phyloP scores from a whole-genome alignment of 202 grass and related monocot species.

The Panicum hallii region DNA sequence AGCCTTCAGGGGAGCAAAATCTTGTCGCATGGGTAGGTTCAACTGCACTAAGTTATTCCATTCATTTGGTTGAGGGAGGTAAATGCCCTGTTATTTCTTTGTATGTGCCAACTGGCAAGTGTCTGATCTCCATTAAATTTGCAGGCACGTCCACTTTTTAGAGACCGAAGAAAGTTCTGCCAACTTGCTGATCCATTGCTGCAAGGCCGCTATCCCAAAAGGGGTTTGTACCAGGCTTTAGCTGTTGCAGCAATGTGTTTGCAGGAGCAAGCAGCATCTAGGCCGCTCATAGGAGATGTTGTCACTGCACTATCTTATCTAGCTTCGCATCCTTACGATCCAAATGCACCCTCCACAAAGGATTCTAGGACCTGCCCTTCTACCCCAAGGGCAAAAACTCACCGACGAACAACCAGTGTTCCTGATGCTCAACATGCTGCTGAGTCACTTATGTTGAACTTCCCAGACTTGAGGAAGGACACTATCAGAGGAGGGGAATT shows the following conservation, averaged over 20 bases:
- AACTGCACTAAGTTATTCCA: conserved; percentile 24
- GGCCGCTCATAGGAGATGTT: conserved; percentile 87
- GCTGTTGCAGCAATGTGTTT: conserved; percentile 91
- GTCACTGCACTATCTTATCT: conserved; percentile 88
- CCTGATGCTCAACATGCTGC: conserved; percentile 57
- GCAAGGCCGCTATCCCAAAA: conserved; percentile 70
- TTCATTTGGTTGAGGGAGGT: conserved; percentile 16
- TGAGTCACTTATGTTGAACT: conserved; percentile 54
- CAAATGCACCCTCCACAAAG: conserved; percentile 52
- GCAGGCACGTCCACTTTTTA: conserved; percentile 88
- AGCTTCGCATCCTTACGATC: conserved; percentile 77
- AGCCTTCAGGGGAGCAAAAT: conserved; percentile 77
- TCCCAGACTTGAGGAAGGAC: conserved; percentile 64
- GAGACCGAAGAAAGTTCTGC: conserved; percentile 82
- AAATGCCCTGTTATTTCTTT: conserved; percentile 28
- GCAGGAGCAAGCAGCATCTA: conserved; percentile 75
- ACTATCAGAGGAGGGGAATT: conserved; percentile 47
- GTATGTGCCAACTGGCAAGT: background rate
- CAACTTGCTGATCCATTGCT: conserved; percentile 83
- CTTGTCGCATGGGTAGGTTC: conserved; percentile 92
- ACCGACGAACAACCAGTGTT: conserved; percentile 62
- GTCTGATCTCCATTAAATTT: conserved; percentile 51
- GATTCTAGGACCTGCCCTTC: conserved; percentile 67
- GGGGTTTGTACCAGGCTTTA: conserved; percentile 89
- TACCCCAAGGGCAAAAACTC: conserved; percentile 61